Percentiles rank a stretch among this genome's conserved stretches.
These are phyloP conservation scores for Cystobasidium slooffiae DNA, from an alignment of 1,284 basidiomycete species.

Conservation along the genomic window DNA sequence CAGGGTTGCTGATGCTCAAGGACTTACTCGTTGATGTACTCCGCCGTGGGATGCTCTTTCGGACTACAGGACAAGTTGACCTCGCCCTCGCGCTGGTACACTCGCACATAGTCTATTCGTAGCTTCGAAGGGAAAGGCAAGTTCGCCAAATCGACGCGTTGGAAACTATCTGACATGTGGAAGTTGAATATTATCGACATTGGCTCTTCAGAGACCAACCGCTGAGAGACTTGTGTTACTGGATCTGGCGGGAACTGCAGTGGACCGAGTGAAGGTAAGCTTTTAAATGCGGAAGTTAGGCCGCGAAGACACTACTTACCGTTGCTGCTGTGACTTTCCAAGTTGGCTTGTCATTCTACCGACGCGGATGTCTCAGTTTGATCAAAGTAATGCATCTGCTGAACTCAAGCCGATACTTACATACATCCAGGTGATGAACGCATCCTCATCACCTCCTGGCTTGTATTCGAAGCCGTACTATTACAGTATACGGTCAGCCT, in stretches of 20 bases:
- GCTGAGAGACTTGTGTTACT: slow-evolving; percentile 41
- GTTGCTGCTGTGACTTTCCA: slow-evolving; percentile 43
- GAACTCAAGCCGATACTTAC: slow-evolving; percentile 7
- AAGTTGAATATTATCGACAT: slow-evolving; percentile 77
- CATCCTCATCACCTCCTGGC: slow-evolving; percentile 50
- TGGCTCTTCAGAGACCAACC: slow-evolving; percentile 50
- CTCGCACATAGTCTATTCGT: slow-evolving; percentile 79
- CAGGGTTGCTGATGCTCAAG: not conserved
- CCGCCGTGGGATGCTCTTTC: slow-evolving; percentile 71
- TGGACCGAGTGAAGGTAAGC: not conserved
- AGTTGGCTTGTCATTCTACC: slow-evolving; percentile 30
- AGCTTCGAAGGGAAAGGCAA: slow-evolving; percentile 69
- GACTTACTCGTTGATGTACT: slow-evolving; percentile 64
- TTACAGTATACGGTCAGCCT: not conserved
- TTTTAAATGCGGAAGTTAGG: not conserved
- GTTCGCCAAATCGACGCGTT: slow-evolving; percentile 56
- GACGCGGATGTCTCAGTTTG: not conserved
- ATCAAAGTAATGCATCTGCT: not conserved
- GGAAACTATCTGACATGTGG: slow-evolving; percentile 80
- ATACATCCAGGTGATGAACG: slow-evolving; percentile 44
- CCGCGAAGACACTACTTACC: slow-evolving; percentile 19
- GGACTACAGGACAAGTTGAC: slow-evolving; percentile 85
- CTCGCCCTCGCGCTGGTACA: slow-evolving; percentile 56
- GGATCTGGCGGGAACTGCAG: slow-evolving; percentile 41
- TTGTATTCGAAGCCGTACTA: slow-evolving; percentile 55